Base-by-base conservation (phyloP, 331 rosid species). In the Pyracantha coccinea region DNA sequence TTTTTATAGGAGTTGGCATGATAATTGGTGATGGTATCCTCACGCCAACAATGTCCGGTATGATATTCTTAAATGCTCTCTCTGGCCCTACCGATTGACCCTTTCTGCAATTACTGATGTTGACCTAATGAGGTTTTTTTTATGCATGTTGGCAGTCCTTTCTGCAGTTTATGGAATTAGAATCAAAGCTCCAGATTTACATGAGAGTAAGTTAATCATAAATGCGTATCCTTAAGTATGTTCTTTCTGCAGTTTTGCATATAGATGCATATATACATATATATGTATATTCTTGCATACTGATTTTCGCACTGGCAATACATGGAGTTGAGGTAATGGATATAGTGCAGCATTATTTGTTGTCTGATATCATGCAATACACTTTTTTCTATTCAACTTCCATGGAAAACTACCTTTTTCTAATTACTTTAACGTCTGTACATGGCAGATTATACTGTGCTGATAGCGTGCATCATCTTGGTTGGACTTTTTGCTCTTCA, bases 31-130 rank as follows among this genome's bases (percentile, higher is more conserved):
- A 83, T 66, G 86, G 83, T 58, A 71, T 83, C 8, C 81, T 83
- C 35, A 83, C 83, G 38, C 86, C 86, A 44, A 14, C 86, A 59
- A 83, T 83, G 74, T 83, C 86, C 23, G 86, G 86, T 83, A 44
- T 35, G 71, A 21, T 52, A 41, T 71, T 53, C 67, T 58, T 8
- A 21, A 35, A n/a, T 32, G 17, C 32, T 52, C 14, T 8, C 6
- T 74, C 60, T 50, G 27, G 52, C 52, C 47, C 14, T 8, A 27
- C 54, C 2, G 10, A 12, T 20, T 15, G 63, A 29, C 23, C 63
- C 19, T 64, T 47, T 63, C 53, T 47, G 71, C 53, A 28, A 62
- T 63, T 27, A 28, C 23, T n/a, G 62, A 72, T 72, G 60, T 27
- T 57, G 57, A 28, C 33, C 33, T 57, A 45, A 74, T 20, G 50